A percentile compares a stretch with the other conserved stretches of the same genome.
phyloP scores from a whole-genome alignment of 2,329 filamentous ascomycete genomes.

The Aspergillus terreus region DNA sequence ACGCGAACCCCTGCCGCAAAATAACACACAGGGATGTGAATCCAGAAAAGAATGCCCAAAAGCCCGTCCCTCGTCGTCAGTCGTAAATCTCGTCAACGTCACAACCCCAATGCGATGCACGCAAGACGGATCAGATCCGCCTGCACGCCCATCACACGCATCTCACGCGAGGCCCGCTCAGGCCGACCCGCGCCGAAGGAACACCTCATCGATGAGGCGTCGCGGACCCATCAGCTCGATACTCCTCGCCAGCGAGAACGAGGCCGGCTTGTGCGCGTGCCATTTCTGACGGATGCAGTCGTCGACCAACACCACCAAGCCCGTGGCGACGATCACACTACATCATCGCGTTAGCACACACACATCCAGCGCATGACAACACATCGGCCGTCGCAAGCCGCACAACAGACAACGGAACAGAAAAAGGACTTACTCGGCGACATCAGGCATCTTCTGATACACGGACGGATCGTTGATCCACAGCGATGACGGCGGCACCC shows the following conservation, averaged over 20 bases:
- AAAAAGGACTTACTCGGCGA: constrained; percentile 70
- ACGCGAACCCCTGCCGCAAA: no score
- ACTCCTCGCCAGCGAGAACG: constrained; percentile 53
- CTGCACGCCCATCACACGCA: not conserved
- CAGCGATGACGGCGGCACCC: constrained; percentile 87
- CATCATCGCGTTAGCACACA: not conserved
- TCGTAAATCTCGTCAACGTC: no score
- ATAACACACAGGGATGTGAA: not conserved
- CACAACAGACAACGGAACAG: constrained; percentile 1
- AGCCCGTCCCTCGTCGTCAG: not conserved
- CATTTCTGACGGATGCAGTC: constrained; percentile 83
- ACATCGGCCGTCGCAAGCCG: constrained; percentile 5
- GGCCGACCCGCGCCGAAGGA: constrained; percentile 50
- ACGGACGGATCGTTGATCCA: constrained; percentile 77
- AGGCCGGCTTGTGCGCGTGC: constrained; percentile 54
- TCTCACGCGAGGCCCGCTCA: constrained; percentile 8
- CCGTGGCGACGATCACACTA: constrained; percentile 86
- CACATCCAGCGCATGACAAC: not conserved
- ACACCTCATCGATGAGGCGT: constrained; percentile 61
- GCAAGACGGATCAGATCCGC: not conserved
- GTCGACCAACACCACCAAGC: constrained; percentile 81
- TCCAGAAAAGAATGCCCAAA: not conserved
- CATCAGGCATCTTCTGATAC: constrained; percentile 67
- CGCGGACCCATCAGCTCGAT: constrained; percentile 62
- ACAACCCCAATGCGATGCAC: not conserved